Conservation (phyloP, 2,329 filamentous ascomycete species). For the Aureobasidium zeae region DNA sequence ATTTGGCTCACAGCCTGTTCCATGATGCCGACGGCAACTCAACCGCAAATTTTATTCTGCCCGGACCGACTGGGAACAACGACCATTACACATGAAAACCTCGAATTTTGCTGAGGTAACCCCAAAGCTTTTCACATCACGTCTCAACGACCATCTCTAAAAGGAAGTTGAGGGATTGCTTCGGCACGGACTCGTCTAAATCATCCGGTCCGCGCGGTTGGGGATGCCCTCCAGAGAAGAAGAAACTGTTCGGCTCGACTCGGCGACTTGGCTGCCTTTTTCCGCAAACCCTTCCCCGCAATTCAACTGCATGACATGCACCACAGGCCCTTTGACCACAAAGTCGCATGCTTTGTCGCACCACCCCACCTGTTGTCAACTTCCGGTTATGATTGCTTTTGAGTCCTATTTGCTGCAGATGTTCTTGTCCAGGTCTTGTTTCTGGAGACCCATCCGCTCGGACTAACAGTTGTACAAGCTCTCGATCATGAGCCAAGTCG, state of each 20-base stretch:
- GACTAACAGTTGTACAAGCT: background rate
- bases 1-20: background rate
- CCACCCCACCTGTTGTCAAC: background rate
- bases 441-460: constrained; percentile 2
- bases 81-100: constrained; percentile 4
- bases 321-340: background rate
- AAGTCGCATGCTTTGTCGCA: constrained; percentile 3
- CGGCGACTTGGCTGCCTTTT: constrained; percentile 13
- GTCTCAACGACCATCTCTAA: constrained; percentile 6
- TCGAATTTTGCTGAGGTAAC: background rate
- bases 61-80: background rate
- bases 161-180: background rate
- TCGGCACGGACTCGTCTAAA: constrained; percentile 1
- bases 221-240: constrained; percentile 5
- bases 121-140: background rate
- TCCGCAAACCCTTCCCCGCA: constrained; percentile 6
- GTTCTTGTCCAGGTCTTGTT: background rate
- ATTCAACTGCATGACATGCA: constrained; percentile 8
- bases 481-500: constrained; percentile 11
- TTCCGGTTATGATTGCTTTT: background rate
- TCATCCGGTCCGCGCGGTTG: constrained; percentile 9
- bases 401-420: constrained; percentile 6
- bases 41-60: background rate
- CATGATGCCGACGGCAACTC: background rate
- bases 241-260: constrained; percentile 13